phyloP scores from a whole-genome alignment of 2,329 filamentous ascomycete species.

The Magnaporthiopsis poae region DNA sequence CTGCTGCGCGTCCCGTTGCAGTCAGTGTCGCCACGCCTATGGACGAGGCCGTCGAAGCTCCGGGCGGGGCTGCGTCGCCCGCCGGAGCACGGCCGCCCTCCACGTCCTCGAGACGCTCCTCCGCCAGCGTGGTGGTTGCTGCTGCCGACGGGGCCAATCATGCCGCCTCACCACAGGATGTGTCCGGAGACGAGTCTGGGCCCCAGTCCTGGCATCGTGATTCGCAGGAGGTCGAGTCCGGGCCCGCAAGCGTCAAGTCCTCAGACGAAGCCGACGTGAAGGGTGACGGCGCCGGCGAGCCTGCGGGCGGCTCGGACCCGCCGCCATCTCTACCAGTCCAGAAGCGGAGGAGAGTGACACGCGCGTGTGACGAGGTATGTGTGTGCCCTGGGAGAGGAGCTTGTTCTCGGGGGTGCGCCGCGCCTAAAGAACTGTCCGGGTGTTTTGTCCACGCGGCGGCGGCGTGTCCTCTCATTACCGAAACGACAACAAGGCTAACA shows the following conservation, averaged over 20 bases:
- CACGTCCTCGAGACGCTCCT: neutral
- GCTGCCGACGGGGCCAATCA: neutral
- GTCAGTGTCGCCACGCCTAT: neutral
- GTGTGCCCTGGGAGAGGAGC: neutral
- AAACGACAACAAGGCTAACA: neutral
- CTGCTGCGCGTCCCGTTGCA: neutral
- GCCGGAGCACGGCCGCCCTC: neutral
- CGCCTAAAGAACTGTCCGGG: neutral
- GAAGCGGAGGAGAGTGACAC: conserved; percentile 67
- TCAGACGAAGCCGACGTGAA: conserved; percentile 8
- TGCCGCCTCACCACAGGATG: neutral
- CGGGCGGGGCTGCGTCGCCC: neutral
- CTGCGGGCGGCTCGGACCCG: conserved; percentile 1
- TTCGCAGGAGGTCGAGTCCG: neutral
- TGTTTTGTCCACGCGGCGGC: neutral
- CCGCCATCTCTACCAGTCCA: conserved; percentile 51
- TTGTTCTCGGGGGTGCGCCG: too few species aligned
- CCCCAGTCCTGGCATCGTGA: neutral
- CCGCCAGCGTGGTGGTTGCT: neutral
- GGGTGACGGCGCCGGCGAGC: conserved; percentile 8
- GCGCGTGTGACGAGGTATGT: conserved; percentile 60
- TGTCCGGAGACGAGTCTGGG: neutral
- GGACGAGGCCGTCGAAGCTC: conserved; percentile 8
- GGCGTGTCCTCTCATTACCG: neutral
- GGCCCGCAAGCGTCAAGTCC: conserved; percentile 1